Evolutionary conservation across 2,329 filamentous ascomycete species (phyloP).

Genomic region (Clarireedia hainanense): DNA sequence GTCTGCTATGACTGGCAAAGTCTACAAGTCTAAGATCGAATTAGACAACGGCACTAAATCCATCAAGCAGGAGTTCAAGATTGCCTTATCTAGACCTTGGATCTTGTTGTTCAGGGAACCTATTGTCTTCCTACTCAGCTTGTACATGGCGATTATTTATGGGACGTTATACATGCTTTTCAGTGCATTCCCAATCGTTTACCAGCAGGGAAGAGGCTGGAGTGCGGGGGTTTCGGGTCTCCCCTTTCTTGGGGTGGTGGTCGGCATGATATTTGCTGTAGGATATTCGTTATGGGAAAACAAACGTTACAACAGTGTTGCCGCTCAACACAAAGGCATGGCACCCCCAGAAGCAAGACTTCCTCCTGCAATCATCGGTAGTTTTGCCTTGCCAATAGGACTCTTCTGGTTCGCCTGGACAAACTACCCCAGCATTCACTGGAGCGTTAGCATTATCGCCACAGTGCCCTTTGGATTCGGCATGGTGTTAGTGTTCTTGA

Average conservation of each 20-base stretch:
- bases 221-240: slow-evolving; percentile 50
- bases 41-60: slow-evolving; percentile 51
- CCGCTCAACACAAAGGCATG: slow-evolving; percentile 34
- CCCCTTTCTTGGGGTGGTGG: slow-evolving; percentile 59
- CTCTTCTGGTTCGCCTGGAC: slow-evolving; percentile 66
- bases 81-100: slow-evolving; percentile 78
- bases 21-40: slow-evolving; percentile 63
- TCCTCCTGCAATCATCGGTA: slow-evolving; percentile 52
- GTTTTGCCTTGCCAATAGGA: slow-evolving; percentile 52
- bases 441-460: slow-evolving; percentile 41
- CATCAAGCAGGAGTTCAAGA: slow-evolving; percentile 59
- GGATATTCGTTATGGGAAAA: slow-evolving; percentile 48
- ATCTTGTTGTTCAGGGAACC: slow-evolving; percentile 75
- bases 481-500: slow-evolving; percentile 56
- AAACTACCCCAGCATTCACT: slow-evolving; percentile 46
- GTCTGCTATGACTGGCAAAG: slow-evolving; percentile 44
- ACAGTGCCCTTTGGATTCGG: slow-evolving; percentile 34
- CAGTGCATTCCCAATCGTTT: slow-evolving; percentile 58
- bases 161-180: slow-evolving; percentile 50
- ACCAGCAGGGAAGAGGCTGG: slow-evolving; percentile 52
- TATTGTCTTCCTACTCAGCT: slow-evolving; percentile 71
- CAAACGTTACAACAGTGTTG: slow-evolving; percentile 39
- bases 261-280: slow-evolving; percentile 56
- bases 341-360: slow-evolving; percentile 61
- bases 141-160: slow-evolving; percentile 51